These are phyloP conservation scores for Prunus campanulata DNA, from an alignment of 306 rosid species.

Conservation along the genomic window DNA sequence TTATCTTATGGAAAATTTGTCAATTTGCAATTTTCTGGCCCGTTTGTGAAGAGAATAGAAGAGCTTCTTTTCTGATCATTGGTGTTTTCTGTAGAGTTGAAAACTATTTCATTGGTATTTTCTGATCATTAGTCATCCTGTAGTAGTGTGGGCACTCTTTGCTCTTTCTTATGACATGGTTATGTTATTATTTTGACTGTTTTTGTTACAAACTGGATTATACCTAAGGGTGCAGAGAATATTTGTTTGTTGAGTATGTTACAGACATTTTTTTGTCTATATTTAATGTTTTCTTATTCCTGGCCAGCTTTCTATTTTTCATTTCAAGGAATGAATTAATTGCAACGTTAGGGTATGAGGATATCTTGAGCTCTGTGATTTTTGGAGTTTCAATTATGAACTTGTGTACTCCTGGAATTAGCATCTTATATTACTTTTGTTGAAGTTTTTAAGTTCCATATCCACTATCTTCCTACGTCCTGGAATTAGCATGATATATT, in stretches of 20 bases:
- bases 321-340: no score
- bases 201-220: background rate
- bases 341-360: background rate
- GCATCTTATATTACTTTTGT: no score
- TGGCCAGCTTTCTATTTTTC: no score
- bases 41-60: background rate
- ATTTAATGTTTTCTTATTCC: no score
- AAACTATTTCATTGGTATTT: background rate
- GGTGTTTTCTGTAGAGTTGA: background rate
- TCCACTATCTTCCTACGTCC: no score
- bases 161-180: no score
- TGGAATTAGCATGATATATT: no score
- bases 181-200: no score
- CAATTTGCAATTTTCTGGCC: background rate
- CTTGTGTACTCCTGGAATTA: no score
- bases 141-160: background rate
- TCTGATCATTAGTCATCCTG: background rate
- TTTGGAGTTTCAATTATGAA: no score
- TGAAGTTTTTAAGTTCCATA: no score
- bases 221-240: background rate
- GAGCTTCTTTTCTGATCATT: background rate
- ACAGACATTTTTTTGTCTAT: background rate
- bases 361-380: background rate
- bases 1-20: background rate
- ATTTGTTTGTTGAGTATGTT: background rate